phyloP scores from a whole-genome alignment of 331 rosid species.

The Rhamnella rubrinervis region DNA sequence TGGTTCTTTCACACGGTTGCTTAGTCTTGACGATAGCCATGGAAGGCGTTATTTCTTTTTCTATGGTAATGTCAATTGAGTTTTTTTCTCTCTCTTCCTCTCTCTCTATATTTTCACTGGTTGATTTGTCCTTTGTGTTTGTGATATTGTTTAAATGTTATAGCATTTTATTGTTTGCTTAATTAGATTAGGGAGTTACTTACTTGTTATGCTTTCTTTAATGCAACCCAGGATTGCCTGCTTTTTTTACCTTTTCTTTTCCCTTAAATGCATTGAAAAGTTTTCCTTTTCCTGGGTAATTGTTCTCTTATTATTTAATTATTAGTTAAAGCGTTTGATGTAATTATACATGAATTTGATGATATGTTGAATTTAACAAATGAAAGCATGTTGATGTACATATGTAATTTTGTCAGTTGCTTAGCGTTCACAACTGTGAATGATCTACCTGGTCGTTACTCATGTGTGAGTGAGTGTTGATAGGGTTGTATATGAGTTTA shows the following conservation, averaged over 20 bases:
- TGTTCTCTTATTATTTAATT: not conserved
- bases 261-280: not conserved
- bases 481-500: not conserved
- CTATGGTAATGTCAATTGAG: conserved; percentile 5
- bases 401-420: not conserved
- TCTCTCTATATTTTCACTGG: not conserved
- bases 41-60: conserved; percentile 1
- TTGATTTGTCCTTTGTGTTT: not conserved
- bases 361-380: not conserved
- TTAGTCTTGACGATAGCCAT: conserved; percentile 5
- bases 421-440: conserved; percentile 27
- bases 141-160: too few relatives aligned
- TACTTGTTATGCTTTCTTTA: not conserved
- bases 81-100: conserved; percentile 4
- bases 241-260: not conserved
- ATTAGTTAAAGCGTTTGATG: not conserved
- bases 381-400: not conserved
- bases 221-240: conserved; percentile 7
- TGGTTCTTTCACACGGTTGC: not conserved
- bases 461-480: not conserved
- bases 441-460: conserved; percentile 9
- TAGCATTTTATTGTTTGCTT: not conserved
- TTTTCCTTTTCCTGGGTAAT: not conserved
- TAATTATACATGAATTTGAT: not conserved
- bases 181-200: not conserved